Conservation (phyloP, 768 basidiomycete species). For the Termitomyces sp. region DNA sequence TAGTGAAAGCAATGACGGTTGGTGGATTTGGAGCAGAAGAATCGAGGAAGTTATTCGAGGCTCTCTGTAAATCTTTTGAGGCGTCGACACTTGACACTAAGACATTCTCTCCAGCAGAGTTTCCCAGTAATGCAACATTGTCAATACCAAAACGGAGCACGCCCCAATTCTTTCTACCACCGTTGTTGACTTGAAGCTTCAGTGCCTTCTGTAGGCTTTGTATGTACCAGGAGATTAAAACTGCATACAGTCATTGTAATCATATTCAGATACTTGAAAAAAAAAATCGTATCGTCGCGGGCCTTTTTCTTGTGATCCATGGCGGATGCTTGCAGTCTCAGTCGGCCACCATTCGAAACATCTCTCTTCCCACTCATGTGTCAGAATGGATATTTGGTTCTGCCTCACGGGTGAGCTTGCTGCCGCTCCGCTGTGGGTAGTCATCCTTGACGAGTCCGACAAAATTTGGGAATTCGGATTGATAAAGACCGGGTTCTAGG, state of each 20-base stretch:
- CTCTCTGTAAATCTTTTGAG: constrained; percentile 39
- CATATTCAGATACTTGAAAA: background rate
- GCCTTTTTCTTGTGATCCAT: background rate
- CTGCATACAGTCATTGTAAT: background rate
- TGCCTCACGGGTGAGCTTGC: background rate
- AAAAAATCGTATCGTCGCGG: too few species aligned
- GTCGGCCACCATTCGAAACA: background rate
- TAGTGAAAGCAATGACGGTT: constrained; percentile 42
- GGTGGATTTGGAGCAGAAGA: constrained; percentile 47
- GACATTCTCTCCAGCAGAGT: background rate
- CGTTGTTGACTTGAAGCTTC: background rate
- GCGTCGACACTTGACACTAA: constrained; percentile 32
- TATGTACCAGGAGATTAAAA: background rate
- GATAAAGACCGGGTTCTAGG: background rate
- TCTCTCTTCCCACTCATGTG: background rate
- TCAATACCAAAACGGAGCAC: constrained; percentile 6
- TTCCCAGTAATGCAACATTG: background rate
- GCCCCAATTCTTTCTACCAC: background rate
- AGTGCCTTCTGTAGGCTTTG: background rate
- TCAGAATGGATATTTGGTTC: background rate
- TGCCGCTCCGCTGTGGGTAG: background rate
- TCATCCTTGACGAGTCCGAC: background rate
- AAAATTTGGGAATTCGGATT: background rate
- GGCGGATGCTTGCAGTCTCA: background rate
- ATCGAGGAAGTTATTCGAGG: constrained; percentile 44